These are phyloP conservation scores for Kwoniella newhampshirensis DNA, from an alignment of 768 basidiomycete species.

Conservation along the genomic window DNA sequence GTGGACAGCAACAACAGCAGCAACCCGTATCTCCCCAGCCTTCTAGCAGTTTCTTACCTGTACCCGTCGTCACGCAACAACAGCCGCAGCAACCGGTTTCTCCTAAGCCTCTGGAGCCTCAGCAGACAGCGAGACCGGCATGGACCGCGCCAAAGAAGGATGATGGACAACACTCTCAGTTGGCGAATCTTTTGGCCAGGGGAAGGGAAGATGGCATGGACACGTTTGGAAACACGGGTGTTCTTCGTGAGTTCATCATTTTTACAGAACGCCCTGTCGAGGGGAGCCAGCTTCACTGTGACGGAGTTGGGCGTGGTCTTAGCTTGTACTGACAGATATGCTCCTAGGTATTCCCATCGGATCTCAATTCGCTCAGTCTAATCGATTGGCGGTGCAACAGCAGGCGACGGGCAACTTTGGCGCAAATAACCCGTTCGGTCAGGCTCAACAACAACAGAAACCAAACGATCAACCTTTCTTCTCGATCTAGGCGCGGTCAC, in stretches of 20 bases:
- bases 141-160: slow-evolving; percentile 43
- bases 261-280: neutral
- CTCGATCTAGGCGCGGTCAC: slow-evolving; percentile 59
- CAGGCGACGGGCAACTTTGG: slow-evolving; percentile 33
- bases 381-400: slow-evolving; percentile 48
- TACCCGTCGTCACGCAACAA: slow-evolving; percentile 30
- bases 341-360: slow-evolving; percentile 57
- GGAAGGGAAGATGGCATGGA: slow-evolving; percentile 80
- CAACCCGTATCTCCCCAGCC: slow-evolving; percentile 50
- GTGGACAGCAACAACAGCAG: slow-evolving; percentile 37
- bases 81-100: slow-evolving; percentile 53
- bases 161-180: slow-evolving; percentile 70
- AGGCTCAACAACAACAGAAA: slow-evolving; percentile 56
- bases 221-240: slow-evolving; percentile 88
- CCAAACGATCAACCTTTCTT: slow-evolving; percentile 72
- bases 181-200: slow-evolving; percentile 80
- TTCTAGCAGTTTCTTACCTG: slow-evolving; percentile 55
- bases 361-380: slow-evolving; percentile 58
- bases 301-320: neutral
- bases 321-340: slow-evolving; percentile 7
- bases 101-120: slow-evolving; percentile 55
- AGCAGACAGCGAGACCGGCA: slow-evolving; percentile 54
- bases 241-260: slow-evolving; percentile 59
- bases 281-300: neutral
- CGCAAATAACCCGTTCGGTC: slow-evolving; percentile 53